Evolutionary conservation across 345 rosid genomes (phyloP).

Genomic region (Trapa incisa): DNA sequence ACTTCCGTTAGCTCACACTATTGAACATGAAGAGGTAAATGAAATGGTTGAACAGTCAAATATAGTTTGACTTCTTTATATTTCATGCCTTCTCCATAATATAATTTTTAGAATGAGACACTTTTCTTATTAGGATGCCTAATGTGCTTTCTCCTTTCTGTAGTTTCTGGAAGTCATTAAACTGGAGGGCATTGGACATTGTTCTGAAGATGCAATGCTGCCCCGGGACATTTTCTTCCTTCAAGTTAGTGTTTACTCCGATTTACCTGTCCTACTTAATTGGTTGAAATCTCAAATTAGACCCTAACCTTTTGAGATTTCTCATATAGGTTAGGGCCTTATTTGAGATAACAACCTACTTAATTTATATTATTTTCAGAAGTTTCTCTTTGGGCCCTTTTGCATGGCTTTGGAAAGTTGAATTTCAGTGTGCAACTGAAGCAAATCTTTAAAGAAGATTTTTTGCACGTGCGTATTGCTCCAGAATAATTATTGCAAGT

Average conservation of each 20-base stretch:
- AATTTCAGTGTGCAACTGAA: neutral
- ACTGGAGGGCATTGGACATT: conserved; percentile 71
- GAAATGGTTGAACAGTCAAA: neutral
- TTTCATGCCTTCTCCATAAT: neutral
- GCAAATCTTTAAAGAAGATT: neutral
- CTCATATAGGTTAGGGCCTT: too few relatives aligned
- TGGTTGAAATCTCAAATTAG: too few relatives aligned
- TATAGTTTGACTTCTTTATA: neutral
- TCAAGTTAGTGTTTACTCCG: conserved; percentile 43
- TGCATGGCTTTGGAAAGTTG: neutral
- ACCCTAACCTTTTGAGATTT: too few relatives aligned
- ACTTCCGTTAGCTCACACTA: conserved; percentile 90
- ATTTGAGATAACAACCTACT: too few relatives aligned
- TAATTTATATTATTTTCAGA: too few relatives aligned
- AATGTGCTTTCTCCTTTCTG: neutral
- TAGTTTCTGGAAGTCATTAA: conserved; percentile 95
- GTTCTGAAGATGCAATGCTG: conserved; percentile 84
- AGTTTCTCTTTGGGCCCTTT: neutral
- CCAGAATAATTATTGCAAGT: neutral
- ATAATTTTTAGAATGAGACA: neutral
- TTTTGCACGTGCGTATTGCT: neutral
- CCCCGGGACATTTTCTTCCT: conserved; percentile 86
- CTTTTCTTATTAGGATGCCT: neutral
- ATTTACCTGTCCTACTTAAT: neutral
- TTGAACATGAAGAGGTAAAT: conserved; percentile 89